Conservation (phyloP, 768 basidiomycete genomes). For the Candolleomyces eurysporus region DNA sequence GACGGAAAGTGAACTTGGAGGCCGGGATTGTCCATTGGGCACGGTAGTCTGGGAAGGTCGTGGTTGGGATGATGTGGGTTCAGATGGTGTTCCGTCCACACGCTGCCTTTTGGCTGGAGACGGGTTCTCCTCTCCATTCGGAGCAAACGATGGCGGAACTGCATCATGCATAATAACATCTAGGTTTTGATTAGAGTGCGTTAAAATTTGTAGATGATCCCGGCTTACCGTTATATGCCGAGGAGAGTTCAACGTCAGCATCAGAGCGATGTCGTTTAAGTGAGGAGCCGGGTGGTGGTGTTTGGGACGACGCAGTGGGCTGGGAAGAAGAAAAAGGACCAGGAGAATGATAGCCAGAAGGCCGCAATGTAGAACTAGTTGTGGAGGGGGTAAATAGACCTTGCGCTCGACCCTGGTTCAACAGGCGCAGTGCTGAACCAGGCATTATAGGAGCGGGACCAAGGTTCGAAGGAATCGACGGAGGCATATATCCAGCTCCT, state of each 20-base stretch:
- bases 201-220: background rate
- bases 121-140: conserved; percentile 59
- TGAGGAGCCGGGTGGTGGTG: conserved; percentile 44
- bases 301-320: conserved; percentile 38
- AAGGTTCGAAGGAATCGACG: conserved; percentile 49
- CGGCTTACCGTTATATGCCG: conserved; percentile 17
- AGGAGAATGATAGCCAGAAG: conserved; percentile 52
- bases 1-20: conserved; percentile 39
- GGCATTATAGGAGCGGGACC: conserved; percentile 87
- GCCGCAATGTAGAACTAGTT: conserved; percentile 50
- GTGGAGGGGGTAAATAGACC: conserved; percentile 86
- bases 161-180: conserved; percentile 50
- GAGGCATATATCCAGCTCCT: conserved; percentile 38
- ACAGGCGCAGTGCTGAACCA: conserved; percentile 77
- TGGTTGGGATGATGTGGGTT: conserved; percentile 30
- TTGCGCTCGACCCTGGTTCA: conserved; percentile 84
- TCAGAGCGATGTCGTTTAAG: conserved; percentile 45
- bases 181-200: conserved; percentile 1
- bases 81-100: conserved; percentile 43
- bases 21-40: conserved; percentile 40
- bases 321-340: conserved; percentile 44
- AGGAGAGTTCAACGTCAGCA: conserved; percentile 50
- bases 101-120: conserved; percentile 74
- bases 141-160: conserved; percentile 48
- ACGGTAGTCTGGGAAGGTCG: conserved; percentile 15